phyloP scores from a whole-genome alignment of 2,329 filamentous ascomycete genomes.

The Dactylellina parvicollis region DNA sequence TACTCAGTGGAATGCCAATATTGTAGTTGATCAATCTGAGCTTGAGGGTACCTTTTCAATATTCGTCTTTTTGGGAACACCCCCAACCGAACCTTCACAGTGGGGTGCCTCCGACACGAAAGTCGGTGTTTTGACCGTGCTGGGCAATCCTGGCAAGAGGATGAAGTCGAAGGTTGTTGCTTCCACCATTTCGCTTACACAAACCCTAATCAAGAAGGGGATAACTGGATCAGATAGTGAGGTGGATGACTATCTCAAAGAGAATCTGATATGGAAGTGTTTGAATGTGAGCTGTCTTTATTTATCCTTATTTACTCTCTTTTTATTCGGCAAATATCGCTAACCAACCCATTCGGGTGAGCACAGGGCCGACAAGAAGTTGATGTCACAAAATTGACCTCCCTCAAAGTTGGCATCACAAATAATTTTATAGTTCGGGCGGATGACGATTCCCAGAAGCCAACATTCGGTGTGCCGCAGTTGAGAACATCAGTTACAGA shows the following conservation, averaged over 20 bases:
- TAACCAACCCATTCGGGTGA: neutral
- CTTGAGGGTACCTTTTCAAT: slow-evolving; percentile 38
- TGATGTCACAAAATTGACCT: neutral
- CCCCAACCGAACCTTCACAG: neutral
- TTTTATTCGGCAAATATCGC: neutral
- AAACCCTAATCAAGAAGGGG: neutral
- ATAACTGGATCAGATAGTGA: slow-evolving; percentile 9
- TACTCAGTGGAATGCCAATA: slow-evolving; percentile 54
- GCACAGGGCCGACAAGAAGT: slow-evolving; percentile 13
- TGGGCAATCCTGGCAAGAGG: slow-evolving; percentile 5
- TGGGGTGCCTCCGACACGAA: slow-evolving; percentile 5
- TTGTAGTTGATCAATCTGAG: slow-evolving; percentile 54
- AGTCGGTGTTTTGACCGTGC: slow-evolving; percentile 9
- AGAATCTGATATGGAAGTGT: slow-evolving; percentile 15
- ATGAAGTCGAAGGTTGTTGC: slow-evolving; percentile 6
- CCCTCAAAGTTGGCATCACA: slow-evolving; percentile 31
- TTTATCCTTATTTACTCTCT: neutral
- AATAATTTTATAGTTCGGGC: neutral
- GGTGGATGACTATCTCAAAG: slow-evolving; percentile 19
- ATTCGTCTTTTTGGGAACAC: slow-evolving; percentile 16
- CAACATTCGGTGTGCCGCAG: slow-evolving; percentile 10
- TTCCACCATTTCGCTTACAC: slow-evolving; percentile 16
- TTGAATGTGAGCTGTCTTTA: slow-evolving; percentile 5
- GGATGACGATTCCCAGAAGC: neutral
- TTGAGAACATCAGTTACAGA: slow-evolving; percentile 14